Evolutionary conservation across 208 protist genomes (phyloP).

Genomic region (Angomonas deanei): DNA sequence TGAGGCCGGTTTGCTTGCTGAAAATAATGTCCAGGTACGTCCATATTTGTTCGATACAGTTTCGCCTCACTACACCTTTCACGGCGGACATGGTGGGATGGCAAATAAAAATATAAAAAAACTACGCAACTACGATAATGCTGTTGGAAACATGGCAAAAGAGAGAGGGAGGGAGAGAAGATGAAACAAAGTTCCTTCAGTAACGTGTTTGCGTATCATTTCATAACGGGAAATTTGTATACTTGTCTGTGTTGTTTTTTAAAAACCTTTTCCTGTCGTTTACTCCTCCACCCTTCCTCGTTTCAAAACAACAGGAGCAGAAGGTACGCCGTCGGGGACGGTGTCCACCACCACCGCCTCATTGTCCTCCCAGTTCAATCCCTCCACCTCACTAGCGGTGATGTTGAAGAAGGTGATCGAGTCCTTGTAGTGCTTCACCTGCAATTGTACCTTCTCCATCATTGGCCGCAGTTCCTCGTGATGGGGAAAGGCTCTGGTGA

Average conservation of each 20-base stretch:
- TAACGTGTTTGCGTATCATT: too few species aligned
- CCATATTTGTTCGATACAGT: constrained; percentile 76
- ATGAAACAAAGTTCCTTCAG: not conserved
- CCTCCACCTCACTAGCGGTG: constrained; percentile 9
- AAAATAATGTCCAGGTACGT: constrained; percentile 70
- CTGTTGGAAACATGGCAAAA: not conserved
- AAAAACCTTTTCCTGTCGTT: too few species aligned
- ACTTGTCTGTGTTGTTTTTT: too few species aligned
- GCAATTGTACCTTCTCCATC: constrained; percentile 52
- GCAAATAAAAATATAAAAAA: not conserved
- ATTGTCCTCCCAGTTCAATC: constrained; percentile 17
- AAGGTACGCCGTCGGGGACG: not conserved
- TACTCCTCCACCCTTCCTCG: not conserved
- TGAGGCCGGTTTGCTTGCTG: constrained; percentile 58
- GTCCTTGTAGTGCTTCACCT: constrained; percentile 57
- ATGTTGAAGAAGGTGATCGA: constrained; percentile 48
- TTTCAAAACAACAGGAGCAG: not conserved
- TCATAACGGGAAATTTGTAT: too few species aligned
- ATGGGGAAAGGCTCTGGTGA: constrained; percentile 70
- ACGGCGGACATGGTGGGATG: constrained; percentile 5
- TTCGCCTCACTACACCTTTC: constrained; percentile 14
- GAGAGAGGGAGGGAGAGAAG: not conserved
- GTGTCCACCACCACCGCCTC: constrained; percentile 26
- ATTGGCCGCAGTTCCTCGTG: constrained; percentile 48
- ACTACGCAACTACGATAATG: not conserved